Evolutionary conservation across 345 rosid genomes (phyloP), one percentile per base, ranked within the genome.

Genomic region (Clausena lansium): DNA sequence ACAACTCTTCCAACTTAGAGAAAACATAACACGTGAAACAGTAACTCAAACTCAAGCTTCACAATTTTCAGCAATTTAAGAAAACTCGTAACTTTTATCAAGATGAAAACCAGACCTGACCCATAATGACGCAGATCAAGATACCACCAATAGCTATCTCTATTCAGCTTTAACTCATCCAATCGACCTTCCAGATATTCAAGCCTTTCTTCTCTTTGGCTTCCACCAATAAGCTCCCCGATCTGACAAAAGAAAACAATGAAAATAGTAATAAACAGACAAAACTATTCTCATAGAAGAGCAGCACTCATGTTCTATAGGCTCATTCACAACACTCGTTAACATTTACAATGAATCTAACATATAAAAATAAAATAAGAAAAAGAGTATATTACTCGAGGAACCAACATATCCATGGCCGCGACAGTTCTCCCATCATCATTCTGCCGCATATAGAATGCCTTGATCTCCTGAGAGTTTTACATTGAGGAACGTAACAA

Each of bases 351-450:
- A 14, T 22, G 27, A 27, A 66, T 47, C 27, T 28, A 76, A 36
- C 67, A 28, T 22, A 7, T 5, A 76, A 11, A 57, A 9, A 72
- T 19, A 33, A 54, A 35, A 67, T 66, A 54, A 54, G 9, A 41
- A 75, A 70, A 52, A 52, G n/a, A 59, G 17, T 38, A 47, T 41
- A 35, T 85, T 91, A 96, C 98, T 91, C 91, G 92, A 84, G 99
- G 99, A 79, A 96, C 98, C 58, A 96, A 83, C 97, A 96, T 78
- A 86, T 96, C 99, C 99, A 96, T 96, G 32, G 99, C 99, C 30
- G 99, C 99, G 55, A 96, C 99, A 45, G 99, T 96, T 87, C 89
- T 96, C 39, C 97, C 98, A 76, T 96, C 99, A 65, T 92, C 94
- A 78, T 96, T 96, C 86, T 92, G 92, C 63, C 99, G 91, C 99